Conservation (phyloP, 2,329 filamentous ascomycete species). For the Botryotinia globosa region DNA sequence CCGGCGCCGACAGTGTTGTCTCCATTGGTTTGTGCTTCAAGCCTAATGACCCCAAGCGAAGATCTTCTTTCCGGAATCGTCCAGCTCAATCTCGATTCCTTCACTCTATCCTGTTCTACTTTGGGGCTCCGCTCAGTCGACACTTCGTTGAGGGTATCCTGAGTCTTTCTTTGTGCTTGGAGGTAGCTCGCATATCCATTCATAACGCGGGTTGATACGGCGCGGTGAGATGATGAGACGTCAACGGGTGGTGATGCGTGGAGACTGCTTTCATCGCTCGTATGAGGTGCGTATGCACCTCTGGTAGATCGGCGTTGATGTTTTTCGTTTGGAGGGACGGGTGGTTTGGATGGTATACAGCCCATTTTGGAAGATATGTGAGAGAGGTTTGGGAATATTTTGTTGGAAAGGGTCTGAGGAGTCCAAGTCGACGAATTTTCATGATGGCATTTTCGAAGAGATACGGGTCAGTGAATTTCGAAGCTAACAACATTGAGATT, state of each 20-base stretch:
- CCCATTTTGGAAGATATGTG: neutral
- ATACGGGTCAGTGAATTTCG: neutral
- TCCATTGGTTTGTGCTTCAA: neutral
- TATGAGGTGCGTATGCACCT: neutral
- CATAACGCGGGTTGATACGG: neutral
- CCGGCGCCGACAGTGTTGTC: no score
- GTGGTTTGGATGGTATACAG: neutral
- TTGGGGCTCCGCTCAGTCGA: neutral
- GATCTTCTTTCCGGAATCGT: neutral
- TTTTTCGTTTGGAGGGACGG: neutral
- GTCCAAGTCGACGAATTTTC: no score
- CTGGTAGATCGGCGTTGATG: no score
- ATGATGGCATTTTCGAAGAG: neutral
- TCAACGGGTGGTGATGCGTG: neutral
- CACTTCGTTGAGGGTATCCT: fast-evolving
- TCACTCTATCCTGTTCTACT: neutral
- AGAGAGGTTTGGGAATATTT: neutral
- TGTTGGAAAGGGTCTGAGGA: neutral
- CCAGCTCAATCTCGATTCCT: neutral
- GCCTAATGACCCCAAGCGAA: neutral
- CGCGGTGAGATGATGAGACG: neutral
- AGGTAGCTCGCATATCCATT: neutral
- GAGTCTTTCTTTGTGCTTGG: neutral
- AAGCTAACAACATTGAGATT: no score
- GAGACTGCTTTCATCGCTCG: neutral